Evolutionary conservation across 1,284 basidiomycete genomes (phyloP).

Genomic region (Ceratobasidium papillatum): DNA sequence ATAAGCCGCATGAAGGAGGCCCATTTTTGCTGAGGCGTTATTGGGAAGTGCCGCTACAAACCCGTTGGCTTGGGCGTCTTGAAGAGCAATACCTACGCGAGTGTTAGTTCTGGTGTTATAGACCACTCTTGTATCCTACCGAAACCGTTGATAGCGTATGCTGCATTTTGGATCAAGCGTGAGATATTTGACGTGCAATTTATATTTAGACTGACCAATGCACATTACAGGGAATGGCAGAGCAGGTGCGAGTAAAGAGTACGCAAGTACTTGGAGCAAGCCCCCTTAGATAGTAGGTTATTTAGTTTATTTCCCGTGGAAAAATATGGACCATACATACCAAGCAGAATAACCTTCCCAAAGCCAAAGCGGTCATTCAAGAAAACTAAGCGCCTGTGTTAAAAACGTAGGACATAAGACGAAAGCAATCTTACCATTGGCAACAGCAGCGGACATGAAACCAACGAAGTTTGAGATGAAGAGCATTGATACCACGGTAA

Average conservation of each 20-base stretch:
- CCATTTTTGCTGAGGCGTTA: slow-evolving; percentile 60
- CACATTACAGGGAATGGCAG: slow-evolving; percentile 75
- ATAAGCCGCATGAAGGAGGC: slow-evolving; percentile 64
- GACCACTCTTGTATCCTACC: slow-evolving; percentile 60
- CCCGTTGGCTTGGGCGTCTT: slow-evolving; percentile 67
- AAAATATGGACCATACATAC: slow-evolving; percentile 6
- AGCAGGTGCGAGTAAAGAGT: slow-evolving; percentile 60
- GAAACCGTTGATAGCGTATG: slow-evolving; percentile 68
- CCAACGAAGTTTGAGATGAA: slow-evolving; percentile 59
- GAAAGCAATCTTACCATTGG: not conserved
- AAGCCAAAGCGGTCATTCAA: slow-evolving; percentile 67
- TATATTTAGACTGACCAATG: slow-evolving; percentile 47
- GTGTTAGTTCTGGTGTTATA: slow-evolving; percentile 49
- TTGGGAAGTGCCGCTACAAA: slow-evolving; percentile 60
- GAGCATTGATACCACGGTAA: slow-evolving; percentile 57
- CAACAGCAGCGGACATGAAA: not conserved
- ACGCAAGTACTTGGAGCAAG: slow-evolving; percentile 52
- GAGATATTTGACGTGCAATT: not conserved
- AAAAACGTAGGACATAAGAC: not conserved
- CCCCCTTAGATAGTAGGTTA: slow-evolving; percentile 45
- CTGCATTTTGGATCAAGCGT: slow-evolving; percentile 42
- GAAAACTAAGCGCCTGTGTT: slow-evolving; percentile 52
- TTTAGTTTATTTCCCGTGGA: not conserved
- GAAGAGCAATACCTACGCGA: slow-evolving; percentile 40
- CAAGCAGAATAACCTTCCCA: slow-evolving; percentile 59